Evolutionary conservation across 768 basidiomycete species (phyloP).

Genomic region (Boletus edulis): DNA sequence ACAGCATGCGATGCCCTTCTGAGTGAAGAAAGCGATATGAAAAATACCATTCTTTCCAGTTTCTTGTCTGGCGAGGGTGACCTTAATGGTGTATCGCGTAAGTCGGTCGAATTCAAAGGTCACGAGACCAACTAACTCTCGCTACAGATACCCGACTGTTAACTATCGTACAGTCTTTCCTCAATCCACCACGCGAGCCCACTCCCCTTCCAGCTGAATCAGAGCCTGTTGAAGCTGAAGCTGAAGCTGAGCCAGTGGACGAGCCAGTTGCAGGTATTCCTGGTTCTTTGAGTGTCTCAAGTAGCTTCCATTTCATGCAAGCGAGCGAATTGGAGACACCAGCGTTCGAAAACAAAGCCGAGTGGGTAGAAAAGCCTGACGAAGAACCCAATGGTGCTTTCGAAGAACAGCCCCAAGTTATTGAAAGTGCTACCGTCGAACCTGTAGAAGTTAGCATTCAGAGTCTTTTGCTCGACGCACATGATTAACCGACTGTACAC

Average conservation of each 20-base stretch:
- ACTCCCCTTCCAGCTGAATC: conserved; percentile 34
- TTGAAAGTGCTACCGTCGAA: conserved; percentile 8
- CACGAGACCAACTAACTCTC: conserved; percentile 5
- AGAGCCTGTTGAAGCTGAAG: conserved; percentile 31
- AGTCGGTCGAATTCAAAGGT: conserved; percentile 19
- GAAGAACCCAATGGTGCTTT: conserved; percentile 18
- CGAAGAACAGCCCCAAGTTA: conserved; percentile 17
- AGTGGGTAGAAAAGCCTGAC: conserved; percentile 56
- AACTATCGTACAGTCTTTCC: conserved; percentile 53
- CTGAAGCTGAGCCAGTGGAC: conserved; percentile 22
- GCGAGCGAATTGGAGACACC: conserved; percentile 70
- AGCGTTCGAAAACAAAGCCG: conserved; percentile 49
- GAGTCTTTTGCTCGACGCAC: neutral
- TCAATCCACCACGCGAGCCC: conserved; percentile 44
- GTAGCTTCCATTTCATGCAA: conserved; percentile 78
- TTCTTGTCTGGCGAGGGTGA: conserved; percentile 59
- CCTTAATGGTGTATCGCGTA: conserved; percentile 64
- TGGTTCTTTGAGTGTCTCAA: conserved; percentile 37
- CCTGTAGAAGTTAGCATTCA: conserved; percentile 33
- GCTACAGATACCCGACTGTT: conserved; percentile 58
- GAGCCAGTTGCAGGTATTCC: conserved; percentile 43
- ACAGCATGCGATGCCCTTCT: conserved; percentile 53
- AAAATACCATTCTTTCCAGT: conserved; percentile 49
- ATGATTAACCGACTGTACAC: neutral
- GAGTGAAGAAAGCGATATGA: conserved; percentile 50